Evolutionary conservation across 352 stramenopile species (phyloP).

Genomic region (Globisporangium abappressorium): DNA sequence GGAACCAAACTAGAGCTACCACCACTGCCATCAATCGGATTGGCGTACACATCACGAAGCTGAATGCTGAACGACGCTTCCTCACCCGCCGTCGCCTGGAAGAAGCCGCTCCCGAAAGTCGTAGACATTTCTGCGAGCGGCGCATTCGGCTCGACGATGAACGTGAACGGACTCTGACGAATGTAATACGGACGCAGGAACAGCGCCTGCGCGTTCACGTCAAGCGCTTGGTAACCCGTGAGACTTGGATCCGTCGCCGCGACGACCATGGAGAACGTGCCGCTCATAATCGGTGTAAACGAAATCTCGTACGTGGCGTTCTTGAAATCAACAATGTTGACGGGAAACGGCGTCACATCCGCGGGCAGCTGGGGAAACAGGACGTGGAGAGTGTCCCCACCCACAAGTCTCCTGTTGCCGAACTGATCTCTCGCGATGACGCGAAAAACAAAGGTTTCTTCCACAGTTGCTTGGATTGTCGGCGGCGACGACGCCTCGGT

Average conservation of each 20-base stretch:
- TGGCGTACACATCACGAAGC: conserved; percentile 35
- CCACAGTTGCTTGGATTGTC: conserved; percentile 20
- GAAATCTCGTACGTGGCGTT: conserved; percentile 45
- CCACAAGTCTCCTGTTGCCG: conserved; percentile 29
- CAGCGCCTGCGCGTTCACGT: conserved; percentile 20
- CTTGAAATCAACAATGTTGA: conserved; percentile 25
- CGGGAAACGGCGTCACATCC: conserved; percentile 14
- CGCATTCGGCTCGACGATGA: conserved; percentile 37
- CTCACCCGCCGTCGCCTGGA: conserved; percentile 31
- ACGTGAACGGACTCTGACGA: conserved; percentile 36
- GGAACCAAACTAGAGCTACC: background rate
- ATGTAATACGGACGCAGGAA: conserved; percentile 43
- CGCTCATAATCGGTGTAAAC: conserved; percentile 31
- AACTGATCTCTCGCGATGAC: conserved; percentile 42
- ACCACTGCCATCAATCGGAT: conserved; percentile 17
- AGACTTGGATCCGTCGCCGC: conserved; percentile 26
- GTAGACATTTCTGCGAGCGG: conserved; percentile 30
- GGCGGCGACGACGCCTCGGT: background rate
- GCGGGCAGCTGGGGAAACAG: conserved; percentile 30
- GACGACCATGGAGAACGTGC: conserved; percentile 40
- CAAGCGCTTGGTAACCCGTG: conserved; percentile 18
- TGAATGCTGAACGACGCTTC: conserved; percentile 32
- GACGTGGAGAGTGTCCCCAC: conserved; percentile 40
- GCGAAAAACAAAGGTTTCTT: conserved; percentile 24
- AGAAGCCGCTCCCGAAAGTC: conserved; percentile 29